These are phyloP conservation scores for Violaceomyces palustris DNA, from an alignment of 1,284 basidiomycete species.

Conservation along the genomic window DNA sequence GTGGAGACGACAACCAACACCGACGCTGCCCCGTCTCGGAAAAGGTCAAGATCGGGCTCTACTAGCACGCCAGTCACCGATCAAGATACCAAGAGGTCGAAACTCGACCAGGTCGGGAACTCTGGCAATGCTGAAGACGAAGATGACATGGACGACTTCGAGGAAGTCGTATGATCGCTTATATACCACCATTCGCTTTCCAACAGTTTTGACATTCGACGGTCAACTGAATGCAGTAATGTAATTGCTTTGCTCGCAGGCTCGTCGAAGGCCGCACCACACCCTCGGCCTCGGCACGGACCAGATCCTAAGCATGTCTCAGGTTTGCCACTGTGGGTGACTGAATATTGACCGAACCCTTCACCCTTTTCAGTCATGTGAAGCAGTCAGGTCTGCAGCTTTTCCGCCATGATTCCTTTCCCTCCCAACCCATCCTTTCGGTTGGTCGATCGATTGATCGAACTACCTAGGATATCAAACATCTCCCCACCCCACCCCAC, in stretches of 20 bases:
- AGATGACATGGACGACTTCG: constrained; percentile 43
- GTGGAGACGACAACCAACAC: constrained; percentile 8
- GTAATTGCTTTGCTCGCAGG: constrained; percentile 5
- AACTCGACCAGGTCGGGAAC: too few relatives aligned
- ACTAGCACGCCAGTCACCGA: too few relatives aligned
- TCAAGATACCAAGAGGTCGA: constrained; percentile 16
- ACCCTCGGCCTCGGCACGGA: too few relatives aligned
- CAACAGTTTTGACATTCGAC: too few relatives aligned
- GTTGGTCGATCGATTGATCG: background rate
- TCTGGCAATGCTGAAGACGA: too few relatives aligned
- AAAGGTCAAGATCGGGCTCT: constrained; percentile 14
- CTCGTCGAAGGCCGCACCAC: background rate
- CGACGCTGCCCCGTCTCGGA: constrained; percentile 5
- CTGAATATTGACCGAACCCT: too few relatives aligned
- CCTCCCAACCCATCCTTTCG: background rate
- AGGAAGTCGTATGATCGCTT: constrained; percentile 33
- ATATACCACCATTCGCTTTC: background rate
- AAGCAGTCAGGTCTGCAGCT: background rate
- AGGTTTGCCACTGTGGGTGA: too few relatives aligned
- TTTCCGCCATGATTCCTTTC: background rate
- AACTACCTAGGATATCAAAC: background rate
- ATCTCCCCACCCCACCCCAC: background rate
- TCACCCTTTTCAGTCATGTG: too few relatives aligned
- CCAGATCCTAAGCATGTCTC: too few relatives aligned
- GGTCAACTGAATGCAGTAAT: background rate